Conservation (phyloP, 73 alveolate species). For the Blepharisma stoltei region DNA sequence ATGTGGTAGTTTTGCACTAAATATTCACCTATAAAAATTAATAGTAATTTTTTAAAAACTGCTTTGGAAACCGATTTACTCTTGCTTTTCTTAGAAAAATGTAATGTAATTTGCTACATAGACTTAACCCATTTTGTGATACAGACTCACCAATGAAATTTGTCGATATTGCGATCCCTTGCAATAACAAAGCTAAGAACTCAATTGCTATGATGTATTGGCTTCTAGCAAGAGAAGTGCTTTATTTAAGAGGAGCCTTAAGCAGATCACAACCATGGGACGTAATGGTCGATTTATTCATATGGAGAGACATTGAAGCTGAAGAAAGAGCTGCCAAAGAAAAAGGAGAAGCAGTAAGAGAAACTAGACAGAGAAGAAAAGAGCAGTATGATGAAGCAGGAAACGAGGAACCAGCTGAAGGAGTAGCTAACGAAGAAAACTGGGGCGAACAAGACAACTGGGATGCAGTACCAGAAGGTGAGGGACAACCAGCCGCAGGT, state of each 20-base stretch:
- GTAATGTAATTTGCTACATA: too few species aligned
- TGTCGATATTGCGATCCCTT: slow-evolving; percentile 96
- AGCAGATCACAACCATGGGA: slow-evolving; percentile 29
- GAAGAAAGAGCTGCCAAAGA: slow-evolving; percentile 34
- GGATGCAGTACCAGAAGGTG: too few species aligned
- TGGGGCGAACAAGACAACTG: too few species aligned
- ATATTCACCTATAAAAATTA: too few species aligned
- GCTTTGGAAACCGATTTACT: too few species aligned
- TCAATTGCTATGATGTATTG: slow-evolving; percentile 92
- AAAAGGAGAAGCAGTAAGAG: slow-evolving; percentile 40
- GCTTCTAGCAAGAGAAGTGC: slow-evolving; percentile 91
- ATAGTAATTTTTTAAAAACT: too few species aligned
- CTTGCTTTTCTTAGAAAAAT: too few species aligned
- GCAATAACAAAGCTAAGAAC: slow-evolving; percentile 83
- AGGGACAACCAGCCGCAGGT: too few species aligned
- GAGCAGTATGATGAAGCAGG: too few species aligned
- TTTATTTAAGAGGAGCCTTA: slow-evolving; percentile 70
- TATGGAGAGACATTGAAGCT: slow-evolving; percentile 33
- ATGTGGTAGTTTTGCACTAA: too few species aligned
- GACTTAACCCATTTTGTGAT: slow-evolving; percentile 84
- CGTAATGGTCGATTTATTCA: slow-evolving; percentile 53
- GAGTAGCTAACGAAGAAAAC: too few species aligned
- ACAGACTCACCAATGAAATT: slow-evolving; percentile 83
- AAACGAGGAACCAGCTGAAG: too few species aligned
- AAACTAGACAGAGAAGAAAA: background rate